Conservation (phyloP, 2,329 filamentous ascomycete genomes). For the Aureobasidium lini region DNA sequence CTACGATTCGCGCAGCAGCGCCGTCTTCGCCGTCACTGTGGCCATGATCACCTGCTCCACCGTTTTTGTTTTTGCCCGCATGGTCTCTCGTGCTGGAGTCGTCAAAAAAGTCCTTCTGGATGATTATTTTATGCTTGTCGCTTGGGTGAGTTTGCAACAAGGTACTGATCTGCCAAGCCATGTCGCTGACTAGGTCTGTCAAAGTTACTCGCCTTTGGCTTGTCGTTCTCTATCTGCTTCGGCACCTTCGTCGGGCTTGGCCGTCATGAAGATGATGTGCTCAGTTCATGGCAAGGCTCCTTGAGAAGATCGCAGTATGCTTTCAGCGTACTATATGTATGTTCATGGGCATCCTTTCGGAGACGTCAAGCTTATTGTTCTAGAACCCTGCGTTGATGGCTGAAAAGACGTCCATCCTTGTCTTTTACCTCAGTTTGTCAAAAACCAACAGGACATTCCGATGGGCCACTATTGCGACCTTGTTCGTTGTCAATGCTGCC, state of each 20-base stretch:
- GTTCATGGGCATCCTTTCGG: neutral
- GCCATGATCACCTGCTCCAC: slow-evolving; percentile 62
- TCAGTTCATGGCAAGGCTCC: slow-evolving; percentile 37
- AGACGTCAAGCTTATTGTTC: slow-evolving; percentile 35
- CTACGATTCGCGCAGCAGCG: slow-evolving; percentile 22
- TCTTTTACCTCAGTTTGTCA: slow-evolving; percentile 81
- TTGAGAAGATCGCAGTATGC: slow-evolving; percentile 54
- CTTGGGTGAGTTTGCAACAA: slow-evolving; percentile 52
- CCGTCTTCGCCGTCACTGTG: slow-evolving; percentile 63
- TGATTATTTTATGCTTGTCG: slow-evolving; percentile 72
- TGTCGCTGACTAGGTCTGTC: neutral
- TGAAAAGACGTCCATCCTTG: slow-evolving; percentile 83
- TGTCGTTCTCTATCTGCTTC: slow-evolving; percentile 59
- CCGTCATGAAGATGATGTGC: slow-evolving; percentile 57
- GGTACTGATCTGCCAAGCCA: neutral
- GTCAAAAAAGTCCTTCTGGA: slow-evolving; percentile 66
- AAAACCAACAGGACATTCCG: slow-evolving; percentile 71
- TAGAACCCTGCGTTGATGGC: slow-evolving; percentile 78
- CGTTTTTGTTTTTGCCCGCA: slow-evolving; percentile 65
- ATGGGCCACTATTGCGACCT: slow-evolving; percentile 71
- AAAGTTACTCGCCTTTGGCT: slow-evolving; percentile 50
- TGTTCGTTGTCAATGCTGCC: slow-evolving; percentile 70
- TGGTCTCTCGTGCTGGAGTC: slow-evolving; percentile 65
- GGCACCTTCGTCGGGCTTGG: slow-evolving; percentile 60
- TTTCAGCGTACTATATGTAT: slow-evolving; percentile 51